A percentile compares a stretch with the other conserved stretches of the same genome.
These are phyloP conservation scores for Smallanthus sonchifolius DNA, from an alignment of 129 eudicot genomes.

Conservation along the genomic window DNA sequence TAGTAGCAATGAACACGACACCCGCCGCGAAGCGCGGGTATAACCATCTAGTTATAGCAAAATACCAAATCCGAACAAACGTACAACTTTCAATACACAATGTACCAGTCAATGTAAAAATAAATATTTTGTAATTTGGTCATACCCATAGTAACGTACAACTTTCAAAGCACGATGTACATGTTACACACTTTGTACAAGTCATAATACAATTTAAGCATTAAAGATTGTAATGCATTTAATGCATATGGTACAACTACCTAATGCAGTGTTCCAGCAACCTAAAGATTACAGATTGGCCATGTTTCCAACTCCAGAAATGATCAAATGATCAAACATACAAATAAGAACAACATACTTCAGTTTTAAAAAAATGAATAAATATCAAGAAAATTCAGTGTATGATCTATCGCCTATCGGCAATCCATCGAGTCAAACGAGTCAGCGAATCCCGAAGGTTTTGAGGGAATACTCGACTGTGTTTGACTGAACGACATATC, in stretches of 20 bases:
- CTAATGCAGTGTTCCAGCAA: slow-evolving; percentile 2
- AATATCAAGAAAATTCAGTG: slow-evolving; percentile 20
- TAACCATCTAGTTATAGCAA: no score
- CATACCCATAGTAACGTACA: background rate
- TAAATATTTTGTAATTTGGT: background rate
- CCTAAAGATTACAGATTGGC: slow-evolving; percentile 14
- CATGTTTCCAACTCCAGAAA: slow-evolving; percentile 13
- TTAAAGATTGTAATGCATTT: background rate
- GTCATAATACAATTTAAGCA: slow-evolving; percentile 20
- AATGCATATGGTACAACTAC: slow-evolving; percentile 22
- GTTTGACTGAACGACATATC: slow-evolving; percentile 56
- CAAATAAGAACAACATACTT: slow-evolving; percentile 22
- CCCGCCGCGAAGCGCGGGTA: no score
- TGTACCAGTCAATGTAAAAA: background rate
- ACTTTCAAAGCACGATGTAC: background rate
- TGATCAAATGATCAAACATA: background rate
- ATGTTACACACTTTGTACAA: slow-evolving; percentile 3
- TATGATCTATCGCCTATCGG: slow-evolving; percentile 57
- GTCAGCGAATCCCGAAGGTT: slow-evolving; percentile 79
- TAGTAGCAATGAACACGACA: no score
- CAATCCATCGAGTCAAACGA: slow-evolving; percentile 71
- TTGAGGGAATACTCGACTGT: slow-evolving; percentile 69
- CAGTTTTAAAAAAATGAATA: slow-evolving; percentile 30
- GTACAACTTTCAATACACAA: slow-evolving; percentile 9
- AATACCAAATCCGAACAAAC: slow-evolving; percentile 10